Conservation (phyloP, 1,284 basidiomycete genomes). For the Schizopora paradoxa region DNA sequence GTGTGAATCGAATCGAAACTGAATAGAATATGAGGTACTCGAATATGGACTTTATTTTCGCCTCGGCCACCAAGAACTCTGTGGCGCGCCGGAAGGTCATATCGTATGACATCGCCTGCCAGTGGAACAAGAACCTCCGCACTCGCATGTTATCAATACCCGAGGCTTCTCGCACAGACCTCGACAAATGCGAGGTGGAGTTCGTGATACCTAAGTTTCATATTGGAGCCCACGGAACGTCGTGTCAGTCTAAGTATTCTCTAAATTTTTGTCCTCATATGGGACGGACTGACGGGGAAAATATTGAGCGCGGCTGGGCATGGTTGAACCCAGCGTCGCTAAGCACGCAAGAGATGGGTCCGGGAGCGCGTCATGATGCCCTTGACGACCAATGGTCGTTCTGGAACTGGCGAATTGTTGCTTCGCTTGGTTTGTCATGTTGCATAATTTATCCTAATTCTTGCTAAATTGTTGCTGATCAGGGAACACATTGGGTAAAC, state of each 20-base stretch:
- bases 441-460: neutral
- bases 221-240: slow-evolving; percentile 9
- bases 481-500: neutral
- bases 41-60: slow-evolving; percentile 8
- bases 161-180: neutral
- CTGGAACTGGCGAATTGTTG: neutral
- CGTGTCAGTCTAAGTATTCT: slow-evolving; percentile 14
- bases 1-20: too few relatives aligned
- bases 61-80: neutral
- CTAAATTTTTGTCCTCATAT: slow-evolving; percentile 8
- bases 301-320: slow-evolving; percentile 15
- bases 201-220: slow-evolving; percentile 17
- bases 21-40: neutral
- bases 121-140: slow-evolving; percentile 11
- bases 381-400: slow-evolving; percentile 12
- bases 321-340: slow-evolving; percentile 4
- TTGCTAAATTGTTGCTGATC: neutral
- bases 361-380: slow-evolving; percentile 9
- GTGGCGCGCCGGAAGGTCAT: neutral
- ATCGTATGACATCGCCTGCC: slow-evolving; percentile 18
- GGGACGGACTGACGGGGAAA: slow-evolving; percentile 17
- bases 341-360: slow-evolving; percentile 11
- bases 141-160: slow-evolving; percentile 8
- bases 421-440: neutral
- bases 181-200: neutral